Evolutionary conservation across 768 basidiomycete genomes (phyloP), one percentile per base, ranked within the genome.

Genomic region (Kwoniella pini): DNA sequence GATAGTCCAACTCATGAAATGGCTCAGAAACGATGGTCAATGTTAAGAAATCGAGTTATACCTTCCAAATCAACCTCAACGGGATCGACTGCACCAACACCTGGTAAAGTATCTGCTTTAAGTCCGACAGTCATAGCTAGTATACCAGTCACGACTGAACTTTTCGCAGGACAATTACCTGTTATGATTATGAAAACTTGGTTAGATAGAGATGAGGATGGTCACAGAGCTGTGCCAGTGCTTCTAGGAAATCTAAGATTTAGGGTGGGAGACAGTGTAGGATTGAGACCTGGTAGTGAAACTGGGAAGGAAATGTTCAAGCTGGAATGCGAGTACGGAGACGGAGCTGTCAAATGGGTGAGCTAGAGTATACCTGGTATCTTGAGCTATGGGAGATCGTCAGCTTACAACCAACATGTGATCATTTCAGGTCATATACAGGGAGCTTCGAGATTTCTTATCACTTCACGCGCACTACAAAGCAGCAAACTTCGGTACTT

Each of bases 321-420:
- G 60, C 59, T 79, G 28, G 75, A 82, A 78, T 97, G 93, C 75
- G 90, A 96, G 78, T 98, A 99, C 76, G 95, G 91, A 0, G 93
- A 95, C 65, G 91, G 91, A 21, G 87, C 88, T 12, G 86, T 72
- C 82, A 92, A 81, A 77, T 99, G 96, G 95, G 94, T 96, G 27
- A 83, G 77, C 55, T 1, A 30, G 13, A 11, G 5, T 39, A 6
- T n/a, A n/a, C n/a, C n/a, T n/a, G n/a, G n/a, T n/a, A n/a, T n/a
- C n/a, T n/a, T n/a, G n/a, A n/a, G n/a, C n/a, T n/a, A n/a, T n/a
- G n/a, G n/a, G n/a, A n/a, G n/a, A n/a, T n/a, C n/a, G n/a, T n/a
- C n/a, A n/a, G n/a, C n/a, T n/a, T 13, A 26, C 31, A 31, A 9
- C 4, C 26, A 19, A 33, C 46, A 11, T 17, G 7, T 28, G 4